Evolutionary conservation across 2,329 filamentous ascomycete species (phyloP), one percentile per base, ranked within the genome.

Genomic region (Fusarium sarcochroum): DNA sequence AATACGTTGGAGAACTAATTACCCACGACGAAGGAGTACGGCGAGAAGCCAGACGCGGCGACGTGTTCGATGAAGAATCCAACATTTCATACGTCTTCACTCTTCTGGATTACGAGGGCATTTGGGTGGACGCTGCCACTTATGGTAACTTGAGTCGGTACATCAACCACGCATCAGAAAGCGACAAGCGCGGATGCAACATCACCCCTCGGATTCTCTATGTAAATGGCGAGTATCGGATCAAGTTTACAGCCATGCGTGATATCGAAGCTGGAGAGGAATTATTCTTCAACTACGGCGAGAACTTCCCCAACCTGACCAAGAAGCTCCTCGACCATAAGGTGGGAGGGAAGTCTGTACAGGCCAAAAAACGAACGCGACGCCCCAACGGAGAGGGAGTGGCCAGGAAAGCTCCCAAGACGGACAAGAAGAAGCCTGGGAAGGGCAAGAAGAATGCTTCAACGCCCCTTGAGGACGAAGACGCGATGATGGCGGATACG

Each of bases 111-210:
- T 81, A 86, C 20, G 87, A 89, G 68, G 87, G 87, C 41, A 88
- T 87, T 37, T 89, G 87, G 87, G 86, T 96, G 18, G 93, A 96
- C 75, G 90, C 90, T 8, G 92, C 91, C 20, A 89, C 89, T 41
- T 91, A 91, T 68, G 93, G 93, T 49, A 96, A 95, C 76, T 89
- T 94, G 67, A 90, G 91, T 46, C 89, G 93, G 6, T 96, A 94
- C 79, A 93, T 96, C 77, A 96, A 97, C 77, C 92, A 95, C 72
- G 90, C 91, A 15, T 84, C 84, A 2, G 82, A 84, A 47, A 76
- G 78, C 44, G 81, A 84, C 63, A 81, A 81, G 63, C 72, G 81
- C 68, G 76, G 91, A 54, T 89, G 90, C 74, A 88, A 90, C 67
- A 87, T 89, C 61, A 85, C 82, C 17, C 87, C 91, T 3, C 86